Base-by-base conservation (phyloP, 2,329 filamentous ascomycete genomes). In the Ilyonectria robusta region DNA sequence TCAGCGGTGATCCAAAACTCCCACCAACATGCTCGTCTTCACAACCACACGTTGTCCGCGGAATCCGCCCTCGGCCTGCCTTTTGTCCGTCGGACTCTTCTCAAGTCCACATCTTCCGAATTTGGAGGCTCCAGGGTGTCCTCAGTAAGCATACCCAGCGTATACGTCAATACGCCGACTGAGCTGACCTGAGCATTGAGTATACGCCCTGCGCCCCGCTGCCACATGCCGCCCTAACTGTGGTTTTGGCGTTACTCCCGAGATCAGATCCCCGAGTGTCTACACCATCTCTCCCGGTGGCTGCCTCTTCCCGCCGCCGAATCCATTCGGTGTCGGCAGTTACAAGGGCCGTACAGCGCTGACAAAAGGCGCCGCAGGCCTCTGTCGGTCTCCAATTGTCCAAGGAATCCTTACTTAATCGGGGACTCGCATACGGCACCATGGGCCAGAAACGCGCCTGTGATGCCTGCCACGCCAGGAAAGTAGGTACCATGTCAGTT, bases 401-500 rank as follows among this genome's bases (percentile, higher is more conserved):
- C 15, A 51, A 10, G 26, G 17, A 10, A 21, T 9, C n/a, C n/a
- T 51, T 51, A 51, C 48, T 51, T 51, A 51, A 51, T 51, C 29
- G 48, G 48, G 29, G 48, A 6, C 29, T 51, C 17, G 15, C 37
- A 23, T 23, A 21, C 23, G 23, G 23, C 29, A 35, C 48, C 48
- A 51, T 51, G 48, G 48, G 17, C 8, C 48, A 51, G 31, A 51
- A 51, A 29, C 37, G 37, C 37, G 55, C 62, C 1, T 65, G 62
- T 53, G 62, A 65, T 26, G 33, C 53, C 19, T 65, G 62, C 40
- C 53, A 55, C 48, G 47, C 53, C 37, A 65, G 62, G 59, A 65
- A 65, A 37, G 61, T 42, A 59, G 19, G 35, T 59, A 48, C 44
- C 21, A 37, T 37, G 33, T 11, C 33, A 37, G 33, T 37, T 37